Base-by-base conservation (phyloP, 2,329 filamentous ascomycete genomes). In the Sclerotinia nivalis region DNA sequence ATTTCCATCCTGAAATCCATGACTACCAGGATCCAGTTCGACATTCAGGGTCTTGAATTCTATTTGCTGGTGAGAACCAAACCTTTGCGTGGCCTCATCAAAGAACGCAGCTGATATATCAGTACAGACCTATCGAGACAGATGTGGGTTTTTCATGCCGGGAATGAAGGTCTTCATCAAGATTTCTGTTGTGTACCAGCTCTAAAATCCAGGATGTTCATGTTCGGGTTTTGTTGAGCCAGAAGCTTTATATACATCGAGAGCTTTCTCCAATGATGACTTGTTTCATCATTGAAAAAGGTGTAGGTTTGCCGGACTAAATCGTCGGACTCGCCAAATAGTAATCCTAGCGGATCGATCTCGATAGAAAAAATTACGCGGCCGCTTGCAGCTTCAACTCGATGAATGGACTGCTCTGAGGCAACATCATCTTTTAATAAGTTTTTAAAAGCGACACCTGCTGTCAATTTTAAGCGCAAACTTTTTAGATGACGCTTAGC, bases 191-290 rank as follows among this genome's bases (percentile, higher is more conserved):
- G 68, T 69, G 74, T 75, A 18, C 75, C 75, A 55, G 72, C 73
- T 6, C 74, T 72, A 58, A 76, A 73, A 45, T 78, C 75, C 6
- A 78, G 71, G 50, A 77, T 70, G 20, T 66, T 71, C 54, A 74
- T 43, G 25, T 71, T 71, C 3, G 77, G 77, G 22, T 75, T 22
- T 70, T 71, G 10, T 67, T 43, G 52, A 20, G 49, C 10, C 18
- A 55, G 8, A 25, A 56, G 34, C 18, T 66, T n/a, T 3, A 66
- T 20, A 40, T 55, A 66, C 13, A 1, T n/a, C 28, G 13, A 34
- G 18, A 59, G 31, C 31, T 59, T 34, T n/a, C 13, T 28, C 52
- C 25, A 34, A 60, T 43, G 34, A n/a, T 22, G 2, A 37, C 55
- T 59, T 9, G 31, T 59, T 31, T 43, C n/a, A 4, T 40, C 12